Evolutionary conservation across 2,329 filamentous ascomycete genomes (phyloP).

Genomic region (Tolypocladium pustulatum): DNA sequence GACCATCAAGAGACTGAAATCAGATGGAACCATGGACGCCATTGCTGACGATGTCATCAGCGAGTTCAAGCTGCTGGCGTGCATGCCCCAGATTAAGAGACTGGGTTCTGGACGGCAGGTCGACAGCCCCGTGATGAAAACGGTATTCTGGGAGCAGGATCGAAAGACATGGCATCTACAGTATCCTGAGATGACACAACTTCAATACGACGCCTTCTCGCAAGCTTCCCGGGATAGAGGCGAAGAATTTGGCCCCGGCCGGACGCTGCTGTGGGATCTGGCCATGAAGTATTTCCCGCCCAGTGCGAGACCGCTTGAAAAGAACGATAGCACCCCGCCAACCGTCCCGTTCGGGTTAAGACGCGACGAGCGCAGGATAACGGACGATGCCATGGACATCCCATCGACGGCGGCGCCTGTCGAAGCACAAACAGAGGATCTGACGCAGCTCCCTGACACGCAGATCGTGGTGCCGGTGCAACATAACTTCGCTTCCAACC

Average conservation of each 20-base stretch:
- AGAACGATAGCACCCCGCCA: background rate
- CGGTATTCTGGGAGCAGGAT: slow-evolving; percentile 47
- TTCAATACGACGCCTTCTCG: slow-evolving; percentile 45
- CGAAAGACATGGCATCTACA: slow-evolving; percentile 46
- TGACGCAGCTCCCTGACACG: slow-evolving; percentile 25
- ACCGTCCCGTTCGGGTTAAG: slow-evolving; percentile 10
- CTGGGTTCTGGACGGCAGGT: slow-evolving; percentile 45
- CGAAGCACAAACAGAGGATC: slow-evolving; percentile 17
- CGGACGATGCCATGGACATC: slow-evolving; percentile 16
- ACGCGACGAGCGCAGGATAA: slow-evolving; percentile 9
- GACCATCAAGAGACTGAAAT: slow-evolving; percentile 45
- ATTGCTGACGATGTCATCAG: slow-evolving; percentile 23
- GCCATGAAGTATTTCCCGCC: slow-evolving; percentile 51
- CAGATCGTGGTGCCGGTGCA: slow-evolving; percentile 25
- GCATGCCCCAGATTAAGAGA: slow-evolving; percentile 37
- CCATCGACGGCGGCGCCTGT: slow-evolving; percentile 19
- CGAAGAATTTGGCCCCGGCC: slow-evolving; percentile 43
- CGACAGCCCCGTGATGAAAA: slow-evolving; percentile 45
- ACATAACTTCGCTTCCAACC: slow-evolving; percentile 21
- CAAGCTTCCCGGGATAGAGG: slow-evolving; percentile 37
- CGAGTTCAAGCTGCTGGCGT: slow-evolving; percentile 36
- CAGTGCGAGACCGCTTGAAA: slow-evolving; percentile 11
- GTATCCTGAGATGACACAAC: slow-evolving; percentile 54
- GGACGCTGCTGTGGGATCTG: slow-evolving; percentile 41
- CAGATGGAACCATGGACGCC: slow-evolving; percentile 30